These are phyloP conservation scores for Suhomyces bolitotheri DNA, from an alignment of 1,139 yeast genomes.

Conservation along the genomic window DNA sequence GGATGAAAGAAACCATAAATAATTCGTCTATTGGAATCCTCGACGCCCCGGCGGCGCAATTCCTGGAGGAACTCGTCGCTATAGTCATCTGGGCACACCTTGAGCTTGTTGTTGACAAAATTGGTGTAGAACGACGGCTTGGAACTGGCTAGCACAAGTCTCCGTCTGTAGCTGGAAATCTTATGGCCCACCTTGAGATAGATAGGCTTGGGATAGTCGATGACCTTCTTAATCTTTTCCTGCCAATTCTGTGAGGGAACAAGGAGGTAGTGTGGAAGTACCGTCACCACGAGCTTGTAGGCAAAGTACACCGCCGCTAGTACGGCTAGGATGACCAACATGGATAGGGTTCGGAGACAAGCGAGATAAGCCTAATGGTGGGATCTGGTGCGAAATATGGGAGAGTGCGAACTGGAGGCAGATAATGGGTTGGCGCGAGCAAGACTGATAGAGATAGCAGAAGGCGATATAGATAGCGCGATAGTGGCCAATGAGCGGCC, in stretches of 20 bases:
- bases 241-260: constrained; percentile 50
- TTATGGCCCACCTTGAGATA: constrained; percentile 41
- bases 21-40: constrained; percentile 41
- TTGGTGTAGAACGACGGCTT: constrained; percentile 53
- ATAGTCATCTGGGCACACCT: constrained; percentile 34
- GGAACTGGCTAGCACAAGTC: constrained; percentile 51
- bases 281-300: constrained; percentile 23
- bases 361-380: too few species aligned
- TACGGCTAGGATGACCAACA: constrained; percentile 10
- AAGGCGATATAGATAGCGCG: too few species aligned
- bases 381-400: not conserved
- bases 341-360: constrained; percentile 1
- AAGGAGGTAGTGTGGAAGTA: constrained; percentile 39
- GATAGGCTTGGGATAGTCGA: constrained; percentile 36
- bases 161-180: constrained; percentile 50
- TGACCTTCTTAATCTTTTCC: constrained; percentile 37
- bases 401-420: too few species aligned
- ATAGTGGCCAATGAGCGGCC: too few species aligned
- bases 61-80: constrained; percentile 28
- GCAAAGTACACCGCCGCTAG: constrained; percentile 15
- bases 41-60: constrained; percentile 37
- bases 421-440: too few species aligned
- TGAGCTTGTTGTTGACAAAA: constrained; percentile 39
- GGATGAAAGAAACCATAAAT: constrained; percentile 93
- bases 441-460: too few species aligned